A percentile compares a stretch with the other conserved stretches of the same genome.
Conservation (phyloP, 768 basidiomycete genomes). For the Lactarius psammicola region DNA sequence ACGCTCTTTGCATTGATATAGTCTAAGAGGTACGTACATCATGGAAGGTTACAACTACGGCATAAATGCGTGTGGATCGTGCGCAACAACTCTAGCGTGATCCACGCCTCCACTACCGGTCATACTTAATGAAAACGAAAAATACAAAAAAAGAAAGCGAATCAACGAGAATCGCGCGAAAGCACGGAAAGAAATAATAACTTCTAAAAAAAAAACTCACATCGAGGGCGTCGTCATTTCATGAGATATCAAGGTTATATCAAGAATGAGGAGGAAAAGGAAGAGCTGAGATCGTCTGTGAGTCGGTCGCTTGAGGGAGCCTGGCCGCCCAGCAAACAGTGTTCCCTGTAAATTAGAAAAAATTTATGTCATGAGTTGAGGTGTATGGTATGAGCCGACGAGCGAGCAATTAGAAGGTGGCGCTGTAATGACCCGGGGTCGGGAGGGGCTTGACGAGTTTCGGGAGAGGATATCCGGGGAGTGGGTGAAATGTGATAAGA, state of each 20-base stretch:
- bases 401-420: constrained; percentile 4
- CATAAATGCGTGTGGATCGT: background rate
- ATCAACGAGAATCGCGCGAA: constrained; percentile 14
- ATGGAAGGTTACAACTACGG: constrained; percentile 4
- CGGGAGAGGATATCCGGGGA: constrained; percentile 18
- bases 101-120: background rate
- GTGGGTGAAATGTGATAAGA: background rate
- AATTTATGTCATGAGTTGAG: constrained; percentile 1
- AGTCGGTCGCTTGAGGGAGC: constrained; percentile 2
- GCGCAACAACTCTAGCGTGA: background rate
- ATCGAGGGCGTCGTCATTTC: background rate
- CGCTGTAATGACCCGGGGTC: constrained; percentile 8
- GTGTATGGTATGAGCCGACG: constrained; percentile 3
- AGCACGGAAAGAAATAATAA: constrained; percentile 24
- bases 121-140: background rate
- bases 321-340: constrained; percentile 13
- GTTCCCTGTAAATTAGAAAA: background rate
- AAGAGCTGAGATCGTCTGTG: background rate
- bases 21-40: constrained; percentile 19
- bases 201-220: constrained; percentile 2
- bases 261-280: background rate
- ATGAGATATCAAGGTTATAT: too few relatives aligned
- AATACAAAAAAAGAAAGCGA: background rate
- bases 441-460: background rate
- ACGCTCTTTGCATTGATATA: constrained; percentile 1